Evolutionary conservation across 106 monocot species (phyloP).

Genomic region (Apostasia shenzhenica): DNA sequence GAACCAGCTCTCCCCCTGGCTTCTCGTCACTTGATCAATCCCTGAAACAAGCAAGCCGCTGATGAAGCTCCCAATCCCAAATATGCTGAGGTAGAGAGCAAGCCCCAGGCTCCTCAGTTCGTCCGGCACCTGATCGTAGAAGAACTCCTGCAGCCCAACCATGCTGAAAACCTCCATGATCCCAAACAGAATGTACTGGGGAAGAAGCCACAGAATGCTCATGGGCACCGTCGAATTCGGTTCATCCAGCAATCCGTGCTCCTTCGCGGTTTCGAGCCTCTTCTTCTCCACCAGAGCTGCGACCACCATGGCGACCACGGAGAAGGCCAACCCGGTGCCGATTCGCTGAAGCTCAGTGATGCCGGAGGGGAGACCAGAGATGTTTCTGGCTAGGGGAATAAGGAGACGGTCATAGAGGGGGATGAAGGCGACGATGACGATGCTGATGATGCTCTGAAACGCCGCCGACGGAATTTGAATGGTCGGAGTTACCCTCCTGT

Average conservation of each 20-base stretch:
- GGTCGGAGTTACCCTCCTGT: conserved; percentile 24
- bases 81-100: conserved; percentile 26
- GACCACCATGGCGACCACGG: conserved; percentile 19
- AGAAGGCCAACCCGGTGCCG: conserved; percentile 35
- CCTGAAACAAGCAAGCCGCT: conserved; percentile 18
- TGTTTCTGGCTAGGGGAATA: conserved; percentile 25
- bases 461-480: conserved; percentile 36
- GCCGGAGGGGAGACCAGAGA: conserved; percentile 21
- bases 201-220: conserved; percentile 26
- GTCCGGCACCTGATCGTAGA: conserved; percentile 31
- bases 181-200: conserved; percentile 28
- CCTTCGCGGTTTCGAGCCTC: conserved; percentile 18
- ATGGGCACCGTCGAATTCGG: conserved; percentile 14
- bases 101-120: conserved; percentile 26
- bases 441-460: conserved; percentile 33
- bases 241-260: conserved; percentile 17
- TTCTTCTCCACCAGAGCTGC: conserved; percentile 28
- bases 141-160: conserved; percentile 34
- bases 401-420: conserved; percentile 39
- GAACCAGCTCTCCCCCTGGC: conserved; percentile 6
- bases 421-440: conserved; percentile 23
- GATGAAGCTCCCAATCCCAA: conserved; percentile 28
- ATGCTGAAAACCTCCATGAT: conserved; percentile 19
- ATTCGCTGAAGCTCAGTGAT: conserved; percentile 49
- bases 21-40: conserved; percentile 4